Percentiles rank a stretch among this genome's conserved stretches.
Conservation (phyloP, 345 rosid genomes). For the Camelina hispida region DNA sequence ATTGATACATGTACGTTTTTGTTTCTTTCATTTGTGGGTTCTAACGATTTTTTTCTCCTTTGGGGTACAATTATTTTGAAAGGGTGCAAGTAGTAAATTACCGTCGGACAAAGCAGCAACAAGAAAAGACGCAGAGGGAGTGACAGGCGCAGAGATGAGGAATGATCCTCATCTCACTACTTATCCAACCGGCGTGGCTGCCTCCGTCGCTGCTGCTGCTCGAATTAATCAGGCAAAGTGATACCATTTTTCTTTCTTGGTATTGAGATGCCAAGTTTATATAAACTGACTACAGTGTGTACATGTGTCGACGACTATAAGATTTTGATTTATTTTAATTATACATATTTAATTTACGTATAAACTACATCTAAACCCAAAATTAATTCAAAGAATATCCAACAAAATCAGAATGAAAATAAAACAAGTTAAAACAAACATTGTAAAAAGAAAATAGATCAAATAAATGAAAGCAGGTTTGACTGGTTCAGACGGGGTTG, state of each 20-base stretch:
- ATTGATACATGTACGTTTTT: no score
- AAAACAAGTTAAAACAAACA: background rate
- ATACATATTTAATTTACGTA: background rate
- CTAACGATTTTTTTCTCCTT: background rate
- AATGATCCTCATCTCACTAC: slow-evolving; percentile 75
- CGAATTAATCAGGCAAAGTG: slow-evolving; percentile 64
- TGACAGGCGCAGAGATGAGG: slow-evolving; percentile 80
- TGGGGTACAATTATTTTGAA: slow-evolving; percentile 17
- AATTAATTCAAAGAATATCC: slow-evolving; percentile 8
- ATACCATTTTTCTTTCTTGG: slow-evolving; percentile 20
- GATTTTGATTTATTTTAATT: background rate
- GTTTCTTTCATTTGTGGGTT: background rate
- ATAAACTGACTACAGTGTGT: background rate
- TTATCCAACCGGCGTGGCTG: slow-evolving; percentile 76
- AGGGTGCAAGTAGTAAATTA: slow-evolving; percentile 72
- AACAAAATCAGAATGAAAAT: slow-evolving; percentile 16
- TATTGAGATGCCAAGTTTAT: background rate
- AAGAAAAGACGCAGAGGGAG: slow-evolving; percentile 77
- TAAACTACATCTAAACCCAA: background rate
- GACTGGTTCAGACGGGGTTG: background rate
- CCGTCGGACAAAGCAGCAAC: slow-evolving; percentile 70
- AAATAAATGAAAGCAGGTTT: background rate
- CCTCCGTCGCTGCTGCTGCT: slow-evolving; percentile 80
- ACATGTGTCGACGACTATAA: slow-evolving; percentile 24
- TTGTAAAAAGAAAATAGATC: background rate